Evolutionary conservation across 352 stramenopile genomes (phyloP), one percentile per base, ranked within the genome.

Genomic region (Phytophthora tentaculata): DNA sequence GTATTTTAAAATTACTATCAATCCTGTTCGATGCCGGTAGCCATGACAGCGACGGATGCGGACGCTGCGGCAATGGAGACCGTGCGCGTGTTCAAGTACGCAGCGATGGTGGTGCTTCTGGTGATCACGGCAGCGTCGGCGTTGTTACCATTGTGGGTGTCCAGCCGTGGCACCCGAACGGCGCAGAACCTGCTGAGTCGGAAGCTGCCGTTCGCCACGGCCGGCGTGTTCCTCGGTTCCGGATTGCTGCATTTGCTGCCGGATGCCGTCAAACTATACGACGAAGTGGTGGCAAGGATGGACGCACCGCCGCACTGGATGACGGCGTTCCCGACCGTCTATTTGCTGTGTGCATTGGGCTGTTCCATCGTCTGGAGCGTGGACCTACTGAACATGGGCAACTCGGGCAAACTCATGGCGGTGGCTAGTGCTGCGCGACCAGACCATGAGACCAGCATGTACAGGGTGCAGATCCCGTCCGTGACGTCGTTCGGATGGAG

Each of bases 341-440:
- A 90, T 55, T 54, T 89, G n/a, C 80, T 90, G 24, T 74, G 73
- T 48, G 61, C 71, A 12, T 14, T 87, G 39, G 82, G 80, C 43
- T 90, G 80, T 61, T 76, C 81, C 56, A 56, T 90, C 57, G 76
- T 90, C 10, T 89, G 82, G 82, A 76, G 64, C 28, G 77, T 90
- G 20, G 82, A 88, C 52, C 65, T 88, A 23, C 59, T 89, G 24
- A 91, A 86, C 59, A 74, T 91, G 60, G 83, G 80, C 61, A 81
- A 86, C 66, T 89, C 80, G 22, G 79, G 72, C 58, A 85, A 89
- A 66, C 79, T 89, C 68, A 89, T 91, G 77, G 80, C 82, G 1
- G 82, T 89, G 51, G 78, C 80, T 5, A 88, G 74, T 56, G 80
- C 80, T 1, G 82, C 82, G 2, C 69, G 78, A 3, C 80, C 82